Evolutionary conservation across 2,329 filamentous ascomycete genomes (phyloP).

Genomic region (Fusarium agapanthi): DNA sequence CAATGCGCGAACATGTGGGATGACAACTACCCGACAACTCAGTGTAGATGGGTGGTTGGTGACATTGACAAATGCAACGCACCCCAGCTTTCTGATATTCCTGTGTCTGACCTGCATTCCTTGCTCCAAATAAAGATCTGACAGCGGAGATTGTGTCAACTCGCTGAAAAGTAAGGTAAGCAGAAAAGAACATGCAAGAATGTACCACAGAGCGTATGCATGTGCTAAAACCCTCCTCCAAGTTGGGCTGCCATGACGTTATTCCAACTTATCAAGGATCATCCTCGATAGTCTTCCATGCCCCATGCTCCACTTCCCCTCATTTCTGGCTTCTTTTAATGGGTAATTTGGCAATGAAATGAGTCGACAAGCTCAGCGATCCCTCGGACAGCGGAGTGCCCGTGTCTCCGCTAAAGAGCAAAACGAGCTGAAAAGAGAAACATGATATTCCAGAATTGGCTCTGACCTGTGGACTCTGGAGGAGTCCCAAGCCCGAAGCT

Average conservation of each 20-base stretch:
- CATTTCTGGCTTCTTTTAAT: slow-evolving; percentile 20
- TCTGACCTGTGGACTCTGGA: slow-evolving; percentile 7
- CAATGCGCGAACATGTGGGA: neutral
- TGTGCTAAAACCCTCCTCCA: neutral
- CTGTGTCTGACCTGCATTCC: slow-evolving; percentile 2
- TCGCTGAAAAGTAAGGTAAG: neutral
- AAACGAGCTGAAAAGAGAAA: slow-evolving; percentile 17
- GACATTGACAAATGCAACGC: neutral
- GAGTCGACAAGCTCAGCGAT: slow-evolving; percentile 13
- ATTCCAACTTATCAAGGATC: slow-evolving; percentile 20
- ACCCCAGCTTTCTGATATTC: neutral
- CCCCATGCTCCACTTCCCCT: slow-evolving; percentile 41
- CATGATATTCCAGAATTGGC: slow-evolving; percentile 23
- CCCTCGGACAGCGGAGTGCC: slow-evolving; percentile 7
- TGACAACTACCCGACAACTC: neutral
- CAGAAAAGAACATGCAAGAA: neutral
- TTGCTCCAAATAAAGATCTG: slow-evolving; percentile 15
- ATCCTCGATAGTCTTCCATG: slow-evolving; percentile 19
- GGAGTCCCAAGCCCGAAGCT: slow-evolving; percentile 18
- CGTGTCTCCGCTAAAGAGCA: slow-evolving; percentile 9
- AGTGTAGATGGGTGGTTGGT: neutral
- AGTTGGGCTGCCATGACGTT: slow-evolving; percentile 36
- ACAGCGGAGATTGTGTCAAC: neutral
- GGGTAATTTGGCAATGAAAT: slow-evolving; percentile 1
- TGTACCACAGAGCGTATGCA: neutral